Conservation (phyloP, 495 filamentous ascomycete genomes). For the Chaetomium fimeti region DNA sequence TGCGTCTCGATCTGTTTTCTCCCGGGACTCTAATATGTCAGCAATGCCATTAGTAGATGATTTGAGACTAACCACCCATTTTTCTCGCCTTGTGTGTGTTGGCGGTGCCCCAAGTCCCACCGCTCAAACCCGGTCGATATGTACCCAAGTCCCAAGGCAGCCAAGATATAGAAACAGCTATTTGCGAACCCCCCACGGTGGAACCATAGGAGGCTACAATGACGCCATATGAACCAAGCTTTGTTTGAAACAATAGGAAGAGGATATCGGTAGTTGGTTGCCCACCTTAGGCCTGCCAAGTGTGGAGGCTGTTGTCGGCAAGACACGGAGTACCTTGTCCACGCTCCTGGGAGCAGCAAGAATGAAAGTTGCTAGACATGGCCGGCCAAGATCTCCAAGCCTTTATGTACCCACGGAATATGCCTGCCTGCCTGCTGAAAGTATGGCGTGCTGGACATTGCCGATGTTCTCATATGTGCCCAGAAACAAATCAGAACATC, state of each 20-base stretch:
- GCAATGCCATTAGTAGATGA: background rate
- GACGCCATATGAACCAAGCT: slow-evolving; percentile 10
- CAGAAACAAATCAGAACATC: background rate
- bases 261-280: background rate
- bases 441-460: slow-evolving; percentile 6
- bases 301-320: background rate
- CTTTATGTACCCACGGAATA: background rate
- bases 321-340: background rate
- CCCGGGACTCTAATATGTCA: background rate
- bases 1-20: background rate
- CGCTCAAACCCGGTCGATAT: too few species aligned
- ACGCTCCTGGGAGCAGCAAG: background rate
- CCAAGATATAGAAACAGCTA: background rate
- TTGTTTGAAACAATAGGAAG: background rate
- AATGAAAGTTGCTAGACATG: background rate
- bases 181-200: background rate
- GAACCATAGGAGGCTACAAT: background rate
- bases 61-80: background rate
- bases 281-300: background rate
- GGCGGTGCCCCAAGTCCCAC: too few species aligned
- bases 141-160: background rate
- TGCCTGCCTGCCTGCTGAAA: background rate
- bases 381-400: background rate
- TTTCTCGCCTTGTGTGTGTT: background rate
- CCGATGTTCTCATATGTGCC: slow-evolving; percentile 8